Base-by-base conservation (phyloP, 108 stramenopile genomes). In the Conticribra weissflogii region DNA sequence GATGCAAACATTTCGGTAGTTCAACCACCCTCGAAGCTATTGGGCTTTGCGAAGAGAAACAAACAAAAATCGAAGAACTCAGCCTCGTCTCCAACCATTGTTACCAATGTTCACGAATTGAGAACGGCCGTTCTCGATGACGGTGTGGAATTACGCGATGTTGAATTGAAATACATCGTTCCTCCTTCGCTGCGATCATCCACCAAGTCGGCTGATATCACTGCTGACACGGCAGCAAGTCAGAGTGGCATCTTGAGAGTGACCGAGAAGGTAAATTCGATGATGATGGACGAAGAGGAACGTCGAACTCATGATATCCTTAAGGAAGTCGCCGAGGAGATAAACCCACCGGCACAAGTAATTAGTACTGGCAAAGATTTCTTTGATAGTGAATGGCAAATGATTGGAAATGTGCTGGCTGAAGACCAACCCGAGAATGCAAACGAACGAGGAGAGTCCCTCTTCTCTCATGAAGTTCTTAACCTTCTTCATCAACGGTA, bases 391-490 rank as follows among this genome's bases (percentile, higher is more conserved):
- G 70, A 68, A 57, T 64, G 59, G 36, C 61, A 64, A 59, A 47
- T 63, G 30, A 58, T 36, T 19, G 61, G 41, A 0, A 76, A 52
- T 51, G 66, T 60, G 23, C 27, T 63, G 8, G 66, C 72, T 17
- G 61, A 68, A 50, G 19, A 67, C 16, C 34, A 19, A 18, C 60
- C 72, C 17, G 31, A 22, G 25, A 19, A 71, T 3, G 33, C 27
- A 19, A 29, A 25, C 31, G 22, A 1, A 3, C 22, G 59, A 66
- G 65, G 31, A 22, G 32, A 18, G 29, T 29, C 47, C 16, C 23
- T 71, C 0, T 66, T 83, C 17, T 54, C 74, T 32, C 92, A 94
- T 69, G 81, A 83, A 19, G 88, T 89, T 0, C 73, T 89, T 30
- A 64, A 89, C 48, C 82, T 94, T 3, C 81, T 91, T 3, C 74